Evolutionary conservation across 2,329 filamentous ascomycete genomes (phyloP), one percentile per base, ranked within the genome.

Genomic region (Colletotrichum abscissum): DNA sequence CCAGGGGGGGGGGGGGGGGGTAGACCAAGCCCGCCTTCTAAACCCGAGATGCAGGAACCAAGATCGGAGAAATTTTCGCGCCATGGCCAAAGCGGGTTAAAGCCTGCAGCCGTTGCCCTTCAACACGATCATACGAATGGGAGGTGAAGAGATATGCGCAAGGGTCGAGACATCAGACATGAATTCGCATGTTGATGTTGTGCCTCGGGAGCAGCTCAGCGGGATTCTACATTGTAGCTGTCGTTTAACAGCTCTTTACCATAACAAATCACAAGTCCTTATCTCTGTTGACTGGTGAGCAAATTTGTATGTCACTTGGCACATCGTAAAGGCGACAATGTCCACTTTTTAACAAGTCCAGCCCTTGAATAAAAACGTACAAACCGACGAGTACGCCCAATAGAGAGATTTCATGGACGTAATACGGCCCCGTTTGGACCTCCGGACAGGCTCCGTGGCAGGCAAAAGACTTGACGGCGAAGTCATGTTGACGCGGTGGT

Each of bases 401-500:
- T 65, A 19, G 24, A 42, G 52, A 46, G 24, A 16, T 65, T 65
- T 65, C 52, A 30, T 33, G 33, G 63, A 65, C 52, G 63, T 65
- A 65, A 65, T 65, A 30, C 63, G 63, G 63, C 33, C 52, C 63
- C 63, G n/a, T 30, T 55, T 57, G 30, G 63, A 22, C 49, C 22
- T 28, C 52, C 63, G 63, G 33, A 46, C 63, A 57, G 63, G 52
- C 33, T 46, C 63, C 63, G 33, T 56, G 33, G 5, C 35, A 57
- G 33, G 19, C 49, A 38, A 65, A 65, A 24, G 35, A 42, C 11
- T 46, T 22, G 33, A 42, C 35, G 63, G 26, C 63, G n/a, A 49
- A 30, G n/a, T 65, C 30, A 58, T n/a, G 26, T 68, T 38, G 63
- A 26, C 63, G 63, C 58, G 26, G 46, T 70, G 67, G 71, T 55